These are phyloP conservation scores for Santalum album DNA, from an alignment of 164 flowering plant species.

Conservation along the genomic window DNA sequence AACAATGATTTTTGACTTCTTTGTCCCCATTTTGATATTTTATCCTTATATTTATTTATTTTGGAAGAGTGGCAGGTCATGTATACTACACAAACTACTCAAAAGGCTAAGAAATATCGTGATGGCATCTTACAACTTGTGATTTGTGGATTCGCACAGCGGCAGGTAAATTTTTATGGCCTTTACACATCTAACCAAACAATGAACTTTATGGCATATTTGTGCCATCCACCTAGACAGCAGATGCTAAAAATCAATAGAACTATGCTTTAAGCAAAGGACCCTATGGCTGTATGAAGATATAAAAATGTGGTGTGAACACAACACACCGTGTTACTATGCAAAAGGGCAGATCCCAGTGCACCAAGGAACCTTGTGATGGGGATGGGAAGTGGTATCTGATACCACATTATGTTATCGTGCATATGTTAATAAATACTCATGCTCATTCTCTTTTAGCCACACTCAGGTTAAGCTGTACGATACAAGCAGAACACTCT, in stretches of 20 bases:
- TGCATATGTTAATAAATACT: background rate
- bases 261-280: no score
- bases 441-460: background rate
- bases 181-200: background rate
- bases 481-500: background rate
- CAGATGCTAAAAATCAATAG: no score
- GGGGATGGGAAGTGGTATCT: background rate
- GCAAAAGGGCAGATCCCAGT: no score
- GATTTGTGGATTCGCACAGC: constrained; percentile 33
- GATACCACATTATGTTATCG: background rate
- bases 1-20: no score
- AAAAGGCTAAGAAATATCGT: constrained; percentile 73
- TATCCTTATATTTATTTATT: background rate
- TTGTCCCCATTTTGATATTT: no score
- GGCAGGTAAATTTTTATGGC: constrained; percentile 39
- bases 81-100: constrained; percentile 62
- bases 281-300: no score
- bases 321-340: no score
- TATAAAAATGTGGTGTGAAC: no score
- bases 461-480: background rate
- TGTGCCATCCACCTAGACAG: no score
- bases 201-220: no score
- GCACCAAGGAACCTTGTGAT: no score
- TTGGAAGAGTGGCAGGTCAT: constrained; percentile 58
- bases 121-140: constrained; percentile 54